These are phyloP conservation scores for Stephania japonica DNA, from an alignment of 164 flowering plant species.

Conservation along the genomic window DNA sequence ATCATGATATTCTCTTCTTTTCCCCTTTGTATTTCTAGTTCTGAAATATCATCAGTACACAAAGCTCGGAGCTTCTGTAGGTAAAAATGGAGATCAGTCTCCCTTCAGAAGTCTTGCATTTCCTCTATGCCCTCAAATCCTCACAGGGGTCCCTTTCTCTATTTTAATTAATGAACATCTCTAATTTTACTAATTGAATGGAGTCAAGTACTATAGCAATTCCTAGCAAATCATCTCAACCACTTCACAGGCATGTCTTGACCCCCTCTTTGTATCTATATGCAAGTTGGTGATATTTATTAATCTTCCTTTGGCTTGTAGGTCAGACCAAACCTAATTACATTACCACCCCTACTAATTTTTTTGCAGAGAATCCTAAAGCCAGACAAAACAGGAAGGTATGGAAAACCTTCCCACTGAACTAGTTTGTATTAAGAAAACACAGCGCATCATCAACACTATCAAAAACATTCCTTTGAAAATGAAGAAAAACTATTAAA, in stretches of 20 bases:
- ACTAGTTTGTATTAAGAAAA: not conserved
- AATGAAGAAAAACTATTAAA: not conserved
- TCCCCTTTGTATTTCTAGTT: not conserved
- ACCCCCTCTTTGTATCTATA: not conserved
- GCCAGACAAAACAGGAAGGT: conserved; percentile 2
- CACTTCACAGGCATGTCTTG: not conserved
- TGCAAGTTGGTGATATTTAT: conserved; percentile 2
- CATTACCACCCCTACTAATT: not conserved
- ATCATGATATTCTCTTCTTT: not conserved
- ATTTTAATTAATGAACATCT: not conserved
- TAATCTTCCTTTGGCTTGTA: not conserved
- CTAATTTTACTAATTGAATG: not conserved
- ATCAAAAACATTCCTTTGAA: not conserved
- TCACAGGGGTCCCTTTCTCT: not conserved
- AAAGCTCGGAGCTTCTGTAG: not conserved
- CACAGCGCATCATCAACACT: not conserved
- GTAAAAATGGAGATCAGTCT: not conserved
- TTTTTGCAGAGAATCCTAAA: not conserved
- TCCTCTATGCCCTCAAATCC: not conserved
- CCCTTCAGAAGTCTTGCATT: not conserved
- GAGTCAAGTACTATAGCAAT: not conserved
- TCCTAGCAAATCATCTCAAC: not conserved
- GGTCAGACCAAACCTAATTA: not conserved
- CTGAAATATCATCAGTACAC: not conserved
- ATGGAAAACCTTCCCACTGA: not conserved